Conservation (phyloP, 805 yeast species). For the Ogataea naganishii region DNA sequence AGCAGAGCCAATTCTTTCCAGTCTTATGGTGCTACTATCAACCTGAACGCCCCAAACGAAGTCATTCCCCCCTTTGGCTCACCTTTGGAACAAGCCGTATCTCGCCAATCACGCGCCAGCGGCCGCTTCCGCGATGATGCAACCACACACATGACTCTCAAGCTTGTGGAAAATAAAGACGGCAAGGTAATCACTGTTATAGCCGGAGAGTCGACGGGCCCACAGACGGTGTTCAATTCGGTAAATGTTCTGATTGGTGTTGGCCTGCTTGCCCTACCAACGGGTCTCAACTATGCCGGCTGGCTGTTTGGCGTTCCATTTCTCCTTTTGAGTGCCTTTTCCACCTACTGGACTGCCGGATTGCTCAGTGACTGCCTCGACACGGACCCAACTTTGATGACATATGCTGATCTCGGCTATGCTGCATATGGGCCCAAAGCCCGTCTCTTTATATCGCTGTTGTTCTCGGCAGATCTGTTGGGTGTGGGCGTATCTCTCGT, state of each 20-base stretch:
- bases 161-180: slow-evolving; percentile 58
- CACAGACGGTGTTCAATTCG: slow-evolving; percentile 61
- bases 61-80: too few species aligned
- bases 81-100: slow-evolving; percentile 3
- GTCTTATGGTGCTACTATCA: slow-evolving; percentile 20
- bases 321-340: slow-evolving; percentile 48
- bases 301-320: slow-evolving; percentile 57
- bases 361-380: slow-evolving; percentile 69
- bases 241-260: slow-evolving; percentile 62
- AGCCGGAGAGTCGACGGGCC: slow-evolving; percentile 75
- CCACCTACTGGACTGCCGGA: slow-evolving; percentile 72
- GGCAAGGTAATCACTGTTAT: slow-evolving; percentile 65
- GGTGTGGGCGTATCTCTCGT: slow-evolving; percentile 79
- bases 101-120: slow-evolving; percentile 9
- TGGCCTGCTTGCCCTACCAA: slow-evolving; percentile 58
- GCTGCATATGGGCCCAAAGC: slow-evolving; percentile 79
- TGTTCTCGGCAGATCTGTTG: slow-evolving; percentile 69
- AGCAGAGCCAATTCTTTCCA: slow-evolving; percentile 17
- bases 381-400: slow-evolving; percentile 70
- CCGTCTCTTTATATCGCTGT: slow-evolving; percentile 58
- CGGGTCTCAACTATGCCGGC: slow-evolving; percentile 57
- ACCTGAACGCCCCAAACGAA: slow-evolving; percentile 3
- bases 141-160: slow-evolving; percentile 44
- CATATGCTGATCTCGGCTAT: slow-evolving; percentile 83
- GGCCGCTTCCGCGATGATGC: slow-evolving; percentile 14